phyloP scores from a whole-genome alignment of 1,139 yeast genomes.

The Nakaseomyces sp. region DNA sequence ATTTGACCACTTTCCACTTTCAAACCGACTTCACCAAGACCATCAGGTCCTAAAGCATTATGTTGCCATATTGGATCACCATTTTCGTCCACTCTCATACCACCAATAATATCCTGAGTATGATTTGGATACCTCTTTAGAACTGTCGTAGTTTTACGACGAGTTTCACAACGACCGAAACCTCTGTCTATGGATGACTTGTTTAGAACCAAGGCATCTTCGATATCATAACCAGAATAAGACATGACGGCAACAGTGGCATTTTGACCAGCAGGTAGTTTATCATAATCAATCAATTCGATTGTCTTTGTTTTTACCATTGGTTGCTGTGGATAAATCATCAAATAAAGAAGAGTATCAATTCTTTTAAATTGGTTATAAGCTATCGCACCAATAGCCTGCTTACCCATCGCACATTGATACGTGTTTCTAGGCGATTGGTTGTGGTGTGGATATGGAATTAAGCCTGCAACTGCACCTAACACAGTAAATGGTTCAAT shows the following conservation, averaged over 20 bases:
- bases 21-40: constrained; percentile 93
- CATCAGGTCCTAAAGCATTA: constrained; percentile 83
- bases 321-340: constrained; percentile 99
- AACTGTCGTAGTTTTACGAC: constrained; percentile 82
- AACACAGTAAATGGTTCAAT: constrained; percentile 93
- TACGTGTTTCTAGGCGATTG: constrained; percentile 98
- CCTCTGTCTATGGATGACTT: constrained; percentile 94
- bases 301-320: constrained; percentile 97
- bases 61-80: constrained; percentile 82
- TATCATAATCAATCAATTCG: constrained; percentile 89
- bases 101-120: constrained; percentile 81
- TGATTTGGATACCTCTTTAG: constrained; percentile 90
- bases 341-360: constrained; percentile 82
- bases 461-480: constrained; percentile 97
- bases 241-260: constrained; percentile 99
- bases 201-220: constrained; percentile 92
- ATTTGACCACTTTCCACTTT: constrained; percentile 88
- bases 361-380: constrained; percentile 93
- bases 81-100: constrained; percentile 78
- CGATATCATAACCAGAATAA: constrained; percentile 97
- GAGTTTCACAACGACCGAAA: constrained; percentile 96
- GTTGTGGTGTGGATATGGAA: constrained; percentile 99
- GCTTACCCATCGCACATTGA: constrained; percentile 99
- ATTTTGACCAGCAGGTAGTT: constrained; percentile 97
- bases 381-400: constrained; percentile 98